Evolutionary conservation across 345 rosid genomes (phyloP).

Genomic region (Gossypium rotundifolium): DNA sequence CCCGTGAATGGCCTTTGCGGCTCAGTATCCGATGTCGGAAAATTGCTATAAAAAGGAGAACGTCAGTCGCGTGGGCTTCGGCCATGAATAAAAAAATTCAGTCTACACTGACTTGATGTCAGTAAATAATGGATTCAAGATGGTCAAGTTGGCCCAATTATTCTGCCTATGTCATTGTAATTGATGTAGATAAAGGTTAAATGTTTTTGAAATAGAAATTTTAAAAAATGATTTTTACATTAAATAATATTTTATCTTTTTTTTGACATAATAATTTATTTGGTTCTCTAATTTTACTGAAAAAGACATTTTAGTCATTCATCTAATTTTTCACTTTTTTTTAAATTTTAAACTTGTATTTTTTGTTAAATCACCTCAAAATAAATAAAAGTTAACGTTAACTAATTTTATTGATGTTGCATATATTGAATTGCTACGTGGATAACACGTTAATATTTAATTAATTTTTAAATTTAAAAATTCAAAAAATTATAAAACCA

Average conservation of each 20-base stretch:
- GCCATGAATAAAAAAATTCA: neutral
- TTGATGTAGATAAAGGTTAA: neutral
- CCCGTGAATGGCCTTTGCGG: neutral
- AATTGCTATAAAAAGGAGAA: neutral
- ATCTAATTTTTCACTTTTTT: too few relatives aligned
- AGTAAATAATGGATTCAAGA: neutral
- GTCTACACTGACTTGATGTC: neutral
- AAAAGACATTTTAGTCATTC: too few relatives aligned
- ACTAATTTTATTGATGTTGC: too few relatives aligned
- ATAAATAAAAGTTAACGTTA: too few relatives aligned
- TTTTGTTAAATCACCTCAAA: too few relatives aligned
- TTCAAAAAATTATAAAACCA: too few relatives aligned
- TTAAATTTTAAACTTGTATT: too few relatives aligned
- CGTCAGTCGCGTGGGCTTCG: neutral
- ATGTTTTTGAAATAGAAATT: neutral
- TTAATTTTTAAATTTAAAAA: too few relatives aligned
- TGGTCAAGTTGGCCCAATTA: neutral
- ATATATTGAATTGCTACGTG: too few relatives aligned
- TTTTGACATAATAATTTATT: too few relatives aligned
- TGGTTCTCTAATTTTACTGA: too few relatives aligned
- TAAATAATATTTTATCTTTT: neutral
- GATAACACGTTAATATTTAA: fast-evolving
- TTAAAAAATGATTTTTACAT: neutral
- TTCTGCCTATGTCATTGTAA: neutral
- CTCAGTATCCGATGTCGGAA: neutral